Conservation (phyloP, 306 rosid species). For the Urtica urens region DNA sequence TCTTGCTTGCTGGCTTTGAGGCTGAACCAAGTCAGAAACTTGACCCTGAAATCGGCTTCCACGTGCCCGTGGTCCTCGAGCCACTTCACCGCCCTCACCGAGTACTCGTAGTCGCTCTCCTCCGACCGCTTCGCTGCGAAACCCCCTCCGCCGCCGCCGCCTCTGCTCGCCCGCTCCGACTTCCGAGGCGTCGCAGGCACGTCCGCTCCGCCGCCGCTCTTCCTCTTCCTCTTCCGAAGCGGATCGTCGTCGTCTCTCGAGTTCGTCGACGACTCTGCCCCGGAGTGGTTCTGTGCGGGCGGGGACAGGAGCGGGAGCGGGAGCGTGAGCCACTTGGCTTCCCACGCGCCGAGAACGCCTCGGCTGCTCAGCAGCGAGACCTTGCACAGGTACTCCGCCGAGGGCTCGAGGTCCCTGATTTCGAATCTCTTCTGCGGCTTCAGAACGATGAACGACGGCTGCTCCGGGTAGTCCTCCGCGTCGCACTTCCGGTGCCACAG, state of each 20-base stretch:
- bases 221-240: slow-evolving; percentile 26
- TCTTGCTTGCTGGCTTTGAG: slow-evolving; percentile 65
- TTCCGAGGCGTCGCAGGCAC: slow-evolving; percentile 66
- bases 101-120: slow-evolving; percentile 62
- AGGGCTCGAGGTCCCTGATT: slow-evolving; percentile 54
- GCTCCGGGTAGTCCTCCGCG: slow-evolving; percentile 50
- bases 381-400: slow-evolving; percentile 72
- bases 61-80: slow-evolving; percentile 64
- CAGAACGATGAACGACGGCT: slow-evolving; percentile 68
- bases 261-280: slow-evolving; percentile 39
- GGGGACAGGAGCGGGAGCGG: slow-evolving; percentile 18
- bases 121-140: slow-evolving; percentile 33
- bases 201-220: slow-evolving; percentile 29
- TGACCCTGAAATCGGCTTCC: slow-evolving; percentile 58
- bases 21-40: slow-evolving; percentile 94
- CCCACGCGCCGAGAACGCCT: slow-evolving; percentile 57
- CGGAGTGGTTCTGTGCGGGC: slow-evolving; percentile 29
- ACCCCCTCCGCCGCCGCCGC: slow-evolving; percentile 16
- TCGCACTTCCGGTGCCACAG: slow-evolving; percentile 59
- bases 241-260: slow-evolving; percentile 27
- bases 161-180: slow-evolving; percentile 28
- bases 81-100: slow-evolving; percentile 68
- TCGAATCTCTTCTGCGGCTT: slow-evolving; percentile 70
- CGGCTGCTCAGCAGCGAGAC: slow-evolving; percentile 71
- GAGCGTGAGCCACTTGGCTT: slow-evolving; percentile 73